A percentile compares a stretch with the other conserved stretches of the same genome.
Evolutionary conservation across 805 yeast genomes (phyloP).

Genomic region (Pichia rugopelliculosa): DNA sequence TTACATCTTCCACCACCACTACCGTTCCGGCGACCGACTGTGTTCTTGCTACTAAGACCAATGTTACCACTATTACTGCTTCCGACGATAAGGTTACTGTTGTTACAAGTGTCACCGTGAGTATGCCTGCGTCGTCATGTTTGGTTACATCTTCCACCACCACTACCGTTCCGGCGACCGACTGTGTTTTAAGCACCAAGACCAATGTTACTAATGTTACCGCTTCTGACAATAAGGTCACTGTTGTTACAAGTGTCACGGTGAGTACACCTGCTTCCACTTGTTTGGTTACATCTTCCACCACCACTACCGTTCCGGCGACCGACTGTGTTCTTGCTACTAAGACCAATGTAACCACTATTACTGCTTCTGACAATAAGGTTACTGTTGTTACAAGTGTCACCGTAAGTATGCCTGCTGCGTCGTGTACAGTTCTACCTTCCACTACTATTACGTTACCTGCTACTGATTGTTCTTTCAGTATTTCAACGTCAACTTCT

Average conservation of each 20-base stretch:
- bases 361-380: not conserved
- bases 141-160: no score
- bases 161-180: not conserved
- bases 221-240: not conserved
- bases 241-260: not conserved
- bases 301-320: not conserved
- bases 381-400: not conserved
- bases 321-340: not conserved
- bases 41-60: not conserved
- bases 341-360: not conserved
- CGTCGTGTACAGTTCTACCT: not conserved
- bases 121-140: no score
- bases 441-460: not conserved
- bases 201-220: not conserved
- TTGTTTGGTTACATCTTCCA: not conserved
- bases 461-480: conserved; percentile 1
- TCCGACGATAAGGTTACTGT: no score
- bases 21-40: not conserved
- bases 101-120: not conserved
- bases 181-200: not conserved
- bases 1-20: not conserved
- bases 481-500: not conserved
- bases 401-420: not conserved
- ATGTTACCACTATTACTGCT: not conserved
- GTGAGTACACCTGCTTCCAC: not conserved